phyloP scores from a whole-genome alignment of 2,329 filamentous ascomycete species.

The Gyromitra esculenta region DNA sequence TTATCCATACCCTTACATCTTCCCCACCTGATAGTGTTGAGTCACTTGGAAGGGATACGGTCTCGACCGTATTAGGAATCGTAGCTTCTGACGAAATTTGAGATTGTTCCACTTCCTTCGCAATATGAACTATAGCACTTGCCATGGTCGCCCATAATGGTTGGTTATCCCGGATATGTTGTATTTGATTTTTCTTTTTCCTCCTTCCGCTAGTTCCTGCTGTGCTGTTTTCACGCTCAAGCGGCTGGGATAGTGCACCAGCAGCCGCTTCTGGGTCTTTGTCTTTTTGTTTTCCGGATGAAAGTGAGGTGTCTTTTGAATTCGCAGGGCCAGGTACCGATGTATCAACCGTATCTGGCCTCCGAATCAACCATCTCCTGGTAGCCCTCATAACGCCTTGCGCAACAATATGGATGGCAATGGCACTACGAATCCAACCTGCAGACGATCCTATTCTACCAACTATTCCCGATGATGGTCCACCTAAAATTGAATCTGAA shows the following conservation, averaged over 20 bases:
- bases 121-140: conserved; percentile 69
- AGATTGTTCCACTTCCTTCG: conserved; percentile 65
- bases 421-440: conserved; percentile 56
- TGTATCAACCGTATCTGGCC: conserved; percentile 52
- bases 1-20: conserved; percentile 67
- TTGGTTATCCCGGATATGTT: conserved; percentile 67
- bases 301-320: conserved; percentile 50
- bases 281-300: conserved; percentile 54
- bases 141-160: conserved; percentile 69
- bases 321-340: conserved; percentile 39
- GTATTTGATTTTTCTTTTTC: conserved; percentile 67
- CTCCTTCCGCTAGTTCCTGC: conserved; percentile 59
- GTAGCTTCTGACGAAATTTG: conserved; percentile 65
- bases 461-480: conserved; percentile 28
- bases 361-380: conserved; percentile 57
- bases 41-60: conserved; percentile 64
- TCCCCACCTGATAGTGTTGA: conserved; percentile 61
- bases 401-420: conserved; percentile 59
- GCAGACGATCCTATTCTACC: conserved; percentile 51
- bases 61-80: conserved; percentile 66
- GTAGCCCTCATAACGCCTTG: conserved; percentile 58
- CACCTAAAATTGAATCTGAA: conserved; percentile 37
- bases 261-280: conserved; percentile 58
- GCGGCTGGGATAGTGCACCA: conserved; percentile 60
- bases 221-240: conserved; percentile 57